phyloP scores from a whole-genome alignment of 2,329 filamentous ascomycete species.

The Aspergillus sp. region DNA sequence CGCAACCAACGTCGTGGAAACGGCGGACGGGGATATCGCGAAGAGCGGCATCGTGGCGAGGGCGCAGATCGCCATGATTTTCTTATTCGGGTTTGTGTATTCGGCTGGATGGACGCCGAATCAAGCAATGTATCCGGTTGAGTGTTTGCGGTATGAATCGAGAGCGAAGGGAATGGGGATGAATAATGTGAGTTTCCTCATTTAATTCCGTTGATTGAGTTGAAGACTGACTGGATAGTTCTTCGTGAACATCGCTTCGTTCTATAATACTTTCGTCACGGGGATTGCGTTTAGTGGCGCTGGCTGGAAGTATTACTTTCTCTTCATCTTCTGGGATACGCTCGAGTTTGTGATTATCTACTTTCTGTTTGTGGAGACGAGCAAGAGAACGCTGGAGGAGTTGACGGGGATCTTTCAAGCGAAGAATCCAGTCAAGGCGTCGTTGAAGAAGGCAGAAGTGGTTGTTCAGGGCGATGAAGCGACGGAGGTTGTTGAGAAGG shows the following conservation, averaged over 20 bases:
- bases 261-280: no score
- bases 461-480: slow-evolving; percentile 8
- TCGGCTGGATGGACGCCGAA: no score
- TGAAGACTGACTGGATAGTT: slow-evolving; percentile 15
- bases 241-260: slow-evolving; percentile 34
- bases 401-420: slow-evolving; percentile 45
- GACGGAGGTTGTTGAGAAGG: slow-evolving; percentile 1
- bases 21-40: no score
- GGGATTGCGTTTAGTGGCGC: no score
- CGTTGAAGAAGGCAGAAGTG: slow-evolving; percentile 27
- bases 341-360: slow-evolving; percentile 36
- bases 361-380: slow-evolving; percentile 50
- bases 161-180: slow-evolving; percentile 28
- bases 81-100: no score
- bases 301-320: slow-evolving; percentile 52
- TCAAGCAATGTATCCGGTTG: no score
- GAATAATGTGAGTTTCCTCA: slow-evolving; percentile 31
- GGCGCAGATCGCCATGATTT: no score
- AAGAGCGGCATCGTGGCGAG: no score
- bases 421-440: slow-evolving; percentile 35
- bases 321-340: slow-evolving; percentile 38
- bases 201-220: no score
- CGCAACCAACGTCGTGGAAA: slow-evolving; percentile 21
- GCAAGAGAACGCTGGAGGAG: slow-evolving; percentile 51
- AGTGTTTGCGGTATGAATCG: no score